phyloP scores from a whole-genome alignment of 345 rosid species.

The Salix purpurea region DNA sequence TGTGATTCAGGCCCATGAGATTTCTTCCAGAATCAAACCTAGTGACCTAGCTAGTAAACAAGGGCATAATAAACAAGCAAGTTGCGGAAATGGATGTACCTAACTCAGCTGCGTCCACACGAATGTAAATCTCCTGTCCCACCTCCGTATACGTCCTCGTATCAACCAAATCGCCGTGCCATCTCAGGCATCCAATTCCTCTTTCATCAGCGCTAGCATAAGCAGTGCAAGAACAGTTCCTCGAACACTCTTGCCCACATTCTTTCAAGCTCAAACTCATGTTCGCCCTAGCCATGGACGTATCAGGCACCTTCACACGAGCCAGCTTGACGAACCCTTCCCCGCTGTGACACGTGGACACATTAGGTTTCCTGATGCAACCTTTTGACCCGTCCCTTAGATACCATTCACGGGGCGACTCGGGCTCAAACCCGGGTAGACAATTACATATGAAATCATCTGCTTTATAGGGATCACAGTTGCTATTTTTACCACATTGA shows the following conservation, averaged over 20 bases:
- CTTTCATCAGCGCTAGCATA: slow-evolving; percentile 19
- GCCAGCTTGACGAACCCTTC: slow-evolving; percentile 27
- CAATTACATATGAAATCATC: slow-evolving; percentile 54
- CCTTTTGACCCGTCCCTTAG: slow-evolving; percentile 51
- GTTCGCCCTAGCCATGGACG: not conserved
- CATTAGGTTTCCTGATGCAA: slow-evolving; percentile 34
- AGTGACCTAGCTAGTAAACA: not conserved
- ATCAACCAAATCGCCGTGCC: slow-evolving; percentile 31
- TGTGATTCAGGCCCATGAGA: too few relatives aligned
- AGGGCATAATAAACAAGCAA: not conserved
- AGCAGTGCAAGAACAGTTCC: slow-evolving; percentile 35
- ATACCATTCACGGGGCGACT: slow-evolving; percentile 43
- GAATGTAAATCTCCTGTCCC: slow-evolving; percentile 15
- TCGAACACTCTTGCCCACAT: slow-evolving; percentile 26
- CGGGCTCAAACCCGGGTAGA: slow-evolving; percentile 68
- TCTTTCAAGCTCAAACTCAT: slow-evolving; percentile 10
- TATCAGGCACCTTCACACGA: slow-evolving; percentile 26
- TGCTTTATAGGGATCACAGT: slow-evolving; percentile 39
- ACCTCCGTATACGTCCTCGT: not conserved
- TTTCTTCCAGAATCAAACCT: too few relatives aligned
- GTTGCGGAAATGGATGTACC: not conserved
- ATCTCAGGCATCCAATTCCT: slow-evolving; percentile 29
- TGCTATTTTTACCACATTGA: slow-evolving; percentile 55
- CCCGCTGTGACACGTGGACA: slow-evolving; percentile 12
- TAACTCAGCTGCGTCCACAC: slow-evolving; percentile 19